Conservation (phyloP, 192 early-diverging fungal genomes). For the Coemansia sp. region DNA sequence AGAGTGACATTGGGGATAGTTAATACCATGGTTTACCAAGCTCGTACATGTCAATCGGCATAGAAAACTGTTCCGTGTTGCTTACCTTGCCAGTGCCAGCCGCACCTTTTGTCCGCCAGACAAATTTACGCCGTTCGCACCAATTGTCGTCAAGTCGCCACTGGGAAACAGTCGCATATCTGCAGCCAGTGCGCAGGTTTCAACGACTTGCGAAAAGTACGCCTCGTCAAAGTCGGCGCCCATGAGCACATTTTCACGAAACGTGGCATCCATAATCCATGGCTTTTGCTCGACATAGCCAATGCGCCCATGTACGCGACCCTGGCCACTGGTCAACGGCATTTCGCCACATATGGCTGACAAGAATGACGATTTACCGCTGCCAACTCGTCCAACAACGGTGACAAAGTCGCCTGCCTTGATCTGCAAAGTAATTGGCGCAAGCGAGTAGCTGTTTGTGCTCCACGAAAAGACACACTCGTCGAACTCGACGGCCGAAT, state of each 20-base stretch:
- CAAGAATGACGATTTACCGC: conserved; percentile 73
- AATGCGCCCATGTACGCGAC: conserved; percentile 64
- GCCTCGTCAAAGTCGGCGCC: conserved; percentile 35
- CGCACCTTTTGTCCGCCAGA: conserved; percentile 69
- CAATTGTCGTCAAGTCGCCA: conserved; percentile 58
- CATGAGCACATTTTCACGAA: conserved; percentile 56
- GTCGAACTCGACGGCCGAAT: conserved; percentile 11
- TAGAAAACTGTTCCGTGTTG: background rate
- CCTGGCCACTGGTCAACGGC: conserved; percentile 68
- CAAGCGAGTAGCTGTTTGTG: conserved; percentile 54
- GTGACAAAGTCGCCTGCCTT: conserved; percentile 71
- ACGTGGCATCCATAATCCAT: conserved; percentile 39
- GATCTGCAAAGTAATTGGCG: conserved; percentile 61
- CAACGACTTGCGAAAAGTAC: conserved; percentile 19
- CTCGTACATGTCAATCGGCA: background rate
- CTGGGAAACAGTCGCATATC: conserved; percentile 29
- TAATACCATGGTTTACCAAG: background rate
- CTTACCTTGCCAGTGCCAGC: conserved; percentile 61
- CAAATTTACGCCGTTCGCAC: conserved; percentile 60
- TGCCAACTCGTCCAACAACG: conserved; percentile 83
- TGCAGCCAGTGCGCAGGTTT: conserved; percentile 30
- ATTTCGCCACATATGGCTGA: conserved; percentile 81
- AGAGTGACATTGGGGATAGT: background rate
- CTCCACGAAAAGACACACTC: conserved; percentile 37
- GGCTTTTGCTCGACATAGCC: conserved; percentile 53